Percentiles rank a stretch among this genome's conserved stretches.
Evolutionary conservation across 805 yeast species (phyloP).

Genomic region (Yarrowia yakushimensis): DNA sequence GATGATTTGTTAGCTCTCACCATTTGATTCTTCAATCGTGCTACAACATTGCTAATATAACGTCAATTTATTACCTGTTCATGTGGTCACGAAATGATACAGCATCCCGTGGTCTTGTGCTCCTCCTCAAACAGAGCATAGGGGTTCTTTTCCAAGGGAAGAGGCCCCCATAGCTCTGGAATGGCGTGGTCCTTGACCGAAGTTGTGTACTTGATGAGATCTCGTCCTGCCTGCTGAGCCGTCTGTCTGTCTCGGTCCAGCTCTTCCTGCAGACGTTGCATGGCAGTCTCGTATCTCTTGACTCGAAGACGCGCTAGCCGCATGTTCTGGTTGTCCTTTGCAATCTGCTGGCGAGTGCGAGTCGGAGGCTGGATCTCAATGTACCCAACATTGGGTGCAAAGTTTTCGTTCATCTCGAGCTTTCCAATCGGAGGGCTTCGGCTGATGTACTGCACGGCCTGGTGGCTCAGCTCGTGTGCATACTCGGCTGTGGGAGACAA

Average conservation of each 20-base stretch:
- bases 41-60: not conserved
- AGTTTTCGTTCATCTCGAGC: not conserved
- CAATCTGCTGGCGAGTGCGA: not conserved
- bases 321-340: not conserved
- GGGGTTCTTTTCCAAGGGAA: not conserved
- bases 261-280: not conserved
- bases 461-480: conserved; percentile 2
- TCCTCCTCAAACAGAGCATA: not conserved
- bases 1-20: not conserved
- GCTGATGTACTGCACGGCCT: not conserved
- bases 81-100: not conserved
- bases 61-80: not conserved
- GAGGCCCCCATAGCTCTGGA: conserved; percentile 10
- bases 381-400: not conserved
- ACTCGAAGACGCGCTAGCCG: not conserved
- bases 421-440: not conserved
- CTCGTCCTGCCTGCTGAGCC: not conserved
- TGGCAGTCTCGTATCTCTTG: not conserved
- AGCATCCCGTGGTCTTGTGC: not conserved
- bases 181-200: not conserved
- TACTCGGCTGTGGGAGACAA: conserved; percentile 6
- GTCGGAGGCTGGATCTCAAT: conserved; percentile 1
- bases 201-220: not conserved
- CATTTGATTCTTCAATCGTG: not conserved
- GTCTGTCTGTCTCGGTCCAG: not conserved